Percentiles rank a stretch among this genome's conserved stretches.
Evolutionary conservation across 1,284 basidiomycete genomes (phyloP).

Genomic region (Cutaneotrichosporon mucoides): DNA sequence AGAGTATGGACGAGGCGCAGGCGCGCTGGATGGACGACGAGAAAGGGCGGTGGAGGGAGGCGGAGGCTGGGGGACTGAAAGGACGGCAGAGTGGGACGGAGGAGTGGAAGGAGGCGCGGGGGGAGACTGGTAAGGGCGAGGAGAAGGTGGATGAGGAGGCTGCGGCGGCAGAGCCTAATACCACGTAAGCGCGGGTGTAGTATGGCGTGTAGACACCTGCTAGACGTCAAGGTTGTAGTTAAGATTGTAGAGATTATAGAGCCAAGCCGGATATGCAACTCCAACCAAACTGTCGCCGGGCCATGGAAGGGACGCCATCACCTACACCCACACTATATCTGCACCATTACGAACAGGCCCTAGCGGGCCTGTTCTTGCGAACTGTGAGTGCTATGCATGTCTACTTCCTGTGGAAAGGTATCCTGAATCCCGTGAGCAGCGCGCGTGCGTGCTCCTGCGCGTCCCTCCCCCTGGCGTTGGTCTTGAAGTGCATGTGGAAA

Average conservation of each 20-base stretch:
- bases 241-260: too few relatives aligned
- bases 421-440: conserved; percentile 79
- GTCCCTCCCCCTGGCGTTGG: conserved; percentile 73
- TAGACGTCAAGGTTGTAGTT: too few relatives aligned
- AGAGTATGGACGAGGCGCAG: conserved; percentile 41
- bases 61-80: conserved; percentile 30
- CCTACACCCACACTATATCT: too few relatives aligned
- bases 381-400: conserved; percentile 4
- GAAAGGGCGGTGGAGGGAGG: conserved; percentile 26
- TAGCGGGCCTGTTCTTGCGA: too few relatives aligned
- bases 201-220: too few relatives aligned
- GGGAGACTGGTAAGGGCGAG: conserved; percentile 34
- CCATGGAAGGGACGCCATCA: too few relatives aligned
- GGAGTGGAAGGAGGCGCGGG: conserved; percentile 49
- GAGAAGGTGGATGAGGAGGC: conserved; percentile 1
- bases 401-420: conserved; percentile 63
- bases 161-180: too few relatives aligned
- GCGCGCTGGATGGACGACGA: conserved; percentile 38
- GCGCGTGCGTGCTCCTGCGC: conserved; percentile 81
- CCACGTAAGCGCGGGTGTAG: too few relatives aligned
- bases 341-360: too few relatives aligned
- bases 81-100: conserved; percentile 48
- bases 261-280: too few relatives aligned
- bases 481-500: conserved; percentile 87
- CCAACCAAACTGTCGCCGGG: too few relatives aligned